Evolutionary conservation across 768 basidiomycete species (phyloP), one percentile per base, ranked within the genome.

Genomic region (Lepiota subincarnata): DNA sequence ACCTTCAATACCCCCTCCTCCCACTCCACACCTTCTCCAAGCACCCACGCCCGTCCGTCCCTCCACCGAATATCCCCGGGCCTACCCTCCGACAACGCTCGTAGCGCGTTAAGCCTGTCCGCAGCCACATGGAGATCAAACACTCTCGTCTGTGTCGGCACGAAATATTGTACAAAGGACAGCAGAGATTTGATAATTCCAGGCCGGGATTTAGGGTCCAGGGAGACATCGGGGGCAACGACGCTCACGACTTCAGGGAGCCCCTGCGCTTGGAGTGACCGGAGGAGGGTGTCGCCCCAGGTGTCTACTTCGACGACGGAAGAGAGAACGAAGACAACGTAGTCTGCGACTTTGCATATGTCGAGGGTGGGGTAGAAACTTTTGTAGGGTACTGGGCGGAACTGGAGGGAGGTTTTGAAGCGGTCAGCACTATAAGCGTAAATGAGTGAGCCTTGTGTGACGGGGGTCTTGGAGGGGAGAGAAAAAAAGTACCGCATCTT

Each of bases 121-220:
- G 87, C 75, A 19, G 75, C 61, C 0, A 70, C 67, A 50, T 82
- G 75, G 42, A 92, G 68, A 68, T 94, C 92, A 62, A 84, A 89
- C 0, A 98, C 77, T 31, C 86, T 79, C 6, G 77, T 71, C 62
- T 94, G 87, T 19, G 79, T 76, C 1, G 96, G 96, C 55, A 91
- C 89, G 68, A 98, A 99, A 70, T 98, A 98, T 58, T 87, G 86
- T 53, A 95, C 84, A 74, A 98, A 99, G 8, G 94, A 97, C 7
- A 96, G 78, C 4, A 98, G 76, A 1, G 93, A 97, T 71, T 92
- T 94, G 51, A 92, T 71, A 43, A 93, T 79, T 14, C 81, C 81
- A 1, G 81, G 62, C 26, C 82, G 82, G 28, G 81, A 71, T 70
- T 92, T 92, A 4, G 71, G 59, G 53, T 86, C 87, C 38, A 82